phyloP scores from a whole-genome alignment of 495 filamentous ascomycete genomes.

The Astrothelium subdiscretum region DNA sequence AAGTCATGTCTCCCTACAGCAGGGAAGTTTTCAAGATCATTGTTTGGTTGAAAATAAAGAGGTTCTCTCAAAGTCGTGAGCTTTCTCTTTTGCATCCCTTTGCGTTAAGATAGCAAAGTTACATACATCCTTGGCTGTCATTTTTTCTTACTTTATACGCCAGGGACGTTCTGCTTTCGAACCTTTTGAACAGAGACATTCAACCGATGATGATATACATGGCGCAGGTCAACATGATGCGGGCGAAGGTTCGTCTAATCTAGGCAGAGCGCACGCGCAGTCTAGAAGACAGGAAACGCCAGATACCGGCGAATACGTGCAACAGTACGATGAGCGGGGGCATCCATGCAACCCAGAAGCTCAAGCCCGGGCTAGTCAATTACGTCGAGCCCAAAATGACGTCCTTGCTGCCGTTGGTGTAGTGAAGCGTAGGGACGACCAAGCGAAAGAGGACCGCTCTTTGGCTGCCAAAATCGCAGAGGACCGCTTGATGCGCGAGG shows the following conservation, averaged over 20 bases:
- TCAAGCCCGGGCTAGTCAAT: conserved; percentile 14
- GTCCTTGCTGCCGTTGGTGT: conserved; percentile 26
- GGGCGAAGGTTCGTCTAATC: background rate
- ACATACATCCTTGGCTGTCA: too few species aligned
- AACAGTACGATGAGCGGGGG: conserved; percentile 26
- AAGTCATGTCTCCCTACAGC: background rate
- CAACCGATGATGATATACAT: background rate
- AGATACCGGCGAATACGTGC: background rate
- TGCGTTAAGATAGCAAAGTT: too few species aligned
- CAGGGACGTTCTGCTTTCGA: conserved; percentile 16
- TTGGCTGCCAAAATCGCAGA: background rate
- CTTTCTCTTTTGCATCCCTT: too few species aligned
- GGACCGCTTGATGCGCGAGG: background rate
- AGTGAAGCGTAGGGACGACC: conserved; percentile 14
- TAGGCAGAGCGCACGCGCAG: background rate
- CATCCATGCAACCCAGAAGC: conserved; percentile 25
- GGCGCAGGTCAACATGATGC: background rate
- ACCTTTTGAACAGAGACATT: background rate
- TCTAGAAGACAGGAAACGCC: background rate
- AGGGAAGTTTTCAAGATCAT: background rate
- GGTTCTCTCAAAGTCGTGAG: too few species aligned
- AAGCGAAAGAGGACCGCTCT: background rate
- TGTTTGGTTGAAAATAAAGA: background rate
- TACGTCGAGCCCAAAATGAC: conserved; percentile 27
- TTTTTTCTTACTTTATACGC: background rate